Conservation (phyloP, 140 eudicot species). For the Anethum foeniculum region DNA sequence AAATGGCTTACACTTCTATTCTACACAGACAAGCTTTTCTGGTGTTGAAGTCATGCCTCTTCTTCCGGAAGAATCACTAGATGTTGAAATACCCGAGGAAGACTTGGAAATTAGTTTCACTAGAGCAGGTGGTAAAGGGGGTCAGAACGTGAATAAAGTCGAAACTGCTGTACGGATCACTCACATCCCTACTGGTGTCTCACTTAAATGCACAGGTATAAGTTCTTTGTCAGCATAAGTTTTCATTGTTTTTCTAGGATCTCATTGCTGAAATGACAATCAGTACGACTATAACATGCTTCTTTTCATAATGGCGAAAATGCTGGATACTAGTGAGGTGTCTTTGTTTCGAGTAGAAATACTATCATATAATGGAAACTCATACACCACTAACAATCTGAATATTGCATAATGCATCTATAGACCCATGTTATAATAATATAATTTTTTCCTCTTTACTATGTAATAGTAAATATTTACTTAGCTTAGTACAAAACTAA, state of each 20-base stretch:
- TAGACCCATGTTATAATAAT: not conserved
- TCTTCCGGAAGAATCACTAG: slow-evolving; percentile 83
- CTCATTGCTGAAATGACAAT: not conserved
- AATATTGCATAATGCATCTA: not conserved
- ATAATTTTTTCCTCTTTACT: not conserved
- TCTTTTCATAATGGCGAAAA: not conserved
- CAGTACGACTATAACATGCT: not conserved
- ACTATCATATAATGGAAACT: no score
- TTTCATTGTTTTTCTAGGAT: not conserved
- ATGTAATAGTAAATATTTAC: not conserved
- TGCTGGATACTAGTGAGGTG: not conserved
- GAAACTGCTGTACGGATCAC: slow-evolving; percentile 95
- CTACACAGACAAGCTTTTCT: slow-evolving; percentile 72
- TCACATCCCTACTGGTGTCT: slow-evolving; percentile 88
- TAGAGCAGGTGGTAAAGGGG: slow-evolving; percentile 97
- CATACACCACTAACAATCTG: not conserved
- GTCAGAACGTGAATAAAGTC: slow-evolving; percentile 92
- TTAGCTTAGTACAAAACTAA: not conserved
- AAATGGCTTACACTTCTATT: not conserved
- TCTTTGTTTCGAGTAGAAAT: not conserved
- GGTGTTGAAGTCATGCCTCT: slow-evolving; percentile 99
- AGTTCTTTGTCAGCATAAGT: not conserved
- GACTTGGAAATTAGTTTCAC: slow-evolving; percentile 67
- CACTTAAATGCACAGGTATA: slow-evolving; percentile 80
- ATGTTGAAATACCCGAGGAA: slow-evolving; percentile 90